phyloP scores from a whole-genome alignment of 257 asterid genomes.

The Solanum neorickii region DNA sequence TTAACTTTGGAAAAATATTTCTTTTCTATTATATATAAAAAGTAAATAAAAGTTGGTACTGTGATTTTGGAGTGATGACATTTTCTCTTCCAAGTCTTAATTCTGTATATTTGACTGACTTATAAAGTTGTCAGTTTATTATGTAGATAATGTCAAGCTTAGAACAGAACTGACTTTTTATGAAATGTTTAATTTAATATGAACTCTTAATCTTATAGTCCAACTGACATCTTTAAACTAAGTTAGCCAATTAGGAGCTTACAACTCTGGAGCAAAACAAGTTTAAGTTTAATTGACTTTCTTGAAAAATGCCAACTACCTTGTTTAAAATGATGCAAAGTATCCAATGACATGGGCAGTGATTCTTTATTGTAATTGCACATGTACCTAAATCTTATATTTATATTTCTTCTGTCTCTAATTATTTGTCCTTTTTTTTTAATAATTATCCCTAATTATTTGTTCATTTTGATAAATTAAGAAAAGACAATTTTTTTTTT shows the following conservation, averaged over 20 bases:
- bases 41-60: background rate
- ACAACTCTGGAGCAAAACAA: background rate
- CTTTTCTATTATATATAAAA: background rate
- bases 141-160: background rate
- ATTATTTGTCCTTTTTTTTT: too few relatives aligned
- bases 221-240: background rate
- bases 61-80: background rate
- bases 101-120: too few relatives aligned
- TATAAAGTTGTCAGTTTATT: too few relatives aligned
- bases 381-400: background rate
- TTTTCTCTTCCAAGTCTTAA: too few relatives aligned
- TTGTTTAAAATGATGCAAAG: background rate
- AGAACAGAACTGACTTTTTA: background rate
- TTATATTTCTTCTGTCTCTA: background rate
- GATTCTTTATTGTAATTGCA: background rate
- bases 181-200: background rate
- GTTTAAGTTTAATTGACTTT: background rate
- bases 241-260: background rate
- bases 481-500: too few relatives aligned
- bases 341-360: background rate
- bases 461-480: too few relatives aligned
- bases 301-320: background rate
- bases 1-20: background rate
- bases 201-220: background rate
- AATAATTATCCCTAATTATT: too few relatives aligned